phyloP scores from a whole-genome alignment of 176 grass and related monocot species.

The Rhynchospora pubera region DNA sequence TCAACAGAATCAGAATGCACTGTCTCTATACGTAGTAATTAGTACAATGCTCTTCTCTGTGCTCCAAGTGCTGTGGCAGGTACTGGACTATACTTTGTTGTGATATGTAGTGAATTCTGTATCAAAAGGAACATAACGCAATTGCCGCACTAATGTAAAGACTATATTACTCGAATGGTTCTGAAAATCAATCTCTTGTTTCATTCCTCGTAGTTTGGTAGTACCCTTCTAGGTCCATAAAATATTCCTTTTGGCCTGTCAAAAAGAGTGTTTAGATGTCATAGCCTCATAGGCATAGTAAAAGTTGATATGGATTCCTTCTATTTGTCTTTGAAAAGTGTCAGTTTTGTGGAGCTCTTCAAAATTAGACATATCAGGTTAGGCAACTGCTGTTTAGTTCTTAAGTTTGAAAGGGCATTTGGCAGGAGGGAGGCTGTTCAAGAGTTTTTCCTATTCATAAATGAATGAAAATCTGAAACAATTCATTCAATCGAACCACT shows the following conservation, averaged over 20 bases:
- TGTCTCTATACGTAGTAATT: constrained; percentile 71
- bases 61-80: constrained; percentile 94
- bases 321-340: neutral
- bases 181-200: neutral
- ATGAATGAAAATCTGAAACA: neutral
- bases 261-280: neutral
- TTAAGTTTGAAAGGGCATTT: neutral
- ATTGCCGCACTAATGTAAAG: neutral
- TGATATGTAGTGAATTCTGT: neutral
- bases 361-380: neutral
- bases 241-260: neutral
- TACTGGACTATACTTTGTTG: constrained; percentile 18
- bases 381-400: neutral
- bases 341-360: neutral
- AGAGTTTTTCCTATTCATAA: neutral
- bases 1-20: constrained; percentile 36
- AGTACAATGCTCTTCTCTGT: constrained; percentile 89
- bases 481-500: neutral
- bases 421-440: neutral
- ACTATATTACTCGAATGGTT: neutral
- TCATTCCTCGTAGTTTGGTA: neutral
- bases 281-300: too few species aligned
- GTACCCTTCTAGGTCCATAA: neutral
- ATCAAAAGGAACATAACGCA: neutral
- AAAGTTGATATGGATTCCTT: neutral